phyloP scores from a whole-genome alignment of 176 grass and related monocot genomes.

The Microstegium vimineum region DNA sequence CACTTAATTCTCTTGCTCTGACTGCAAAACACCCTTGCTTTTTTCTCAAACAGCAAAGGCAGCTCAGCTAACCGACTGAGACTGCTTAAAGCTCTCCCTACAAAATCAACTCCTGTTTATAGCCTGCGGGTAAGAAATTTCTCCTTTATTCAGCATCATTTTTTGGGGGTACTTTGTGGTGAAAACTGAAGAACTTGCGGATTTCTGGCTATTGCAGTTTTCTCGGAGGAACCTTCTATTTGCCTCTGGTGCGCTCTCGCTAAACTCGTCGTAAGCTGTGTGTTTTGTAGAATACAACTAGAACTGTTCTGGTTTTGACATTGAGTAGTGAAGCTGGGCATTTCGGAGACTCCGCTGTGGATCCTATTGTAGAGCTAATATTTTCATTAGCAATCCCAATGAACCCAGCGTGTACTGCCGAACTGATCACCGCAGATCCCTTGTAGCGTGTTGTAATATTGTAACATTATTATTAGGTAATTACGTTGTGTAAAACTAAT shows the following conservation, averaged over 20 bases:
- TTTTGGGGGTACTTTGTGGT: neutral
- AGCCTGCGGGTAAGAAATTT: slow-evolving; percentile 58
- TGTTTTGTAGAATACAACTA: slow-evolving; percentile 14
- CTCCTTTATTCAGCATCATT: neutral
- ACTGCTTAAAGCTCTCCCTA: slow-evolving; percentile 77
- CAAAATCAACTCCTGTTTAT: slow-evolving; percentile 93
- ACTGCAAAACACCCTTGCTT: slow-evolving; percentile 1
- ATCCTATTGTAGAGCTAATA: slow-evolving; percentile 1
- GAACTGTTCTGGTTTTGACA: slow-evolving; percentile 13
- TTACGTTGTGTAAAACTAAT: slow-evolving; percentile 9
- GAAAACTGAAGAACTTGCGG: neutral
- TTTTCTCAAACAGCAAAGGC: slow-evolving; percentile 57
- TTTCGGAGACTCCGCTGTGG: neutral
- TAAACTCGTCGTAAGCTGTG: slow-evolving; percentile 18
- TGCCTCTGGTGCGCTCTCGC: slow-evolving; percentile 66
- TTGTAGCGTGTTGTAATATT: neutral
- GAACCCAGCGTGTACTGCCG: neutral
- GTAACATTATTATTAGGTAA: slow-evolving; percentile 14
- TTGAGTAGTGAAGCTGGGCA: neutral
- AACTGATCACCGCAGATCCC: neutral
- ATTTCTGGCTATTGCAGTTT: slow-evolving; percentile 52
- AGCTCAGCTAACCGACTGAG: slow-evolving; percentile 56
- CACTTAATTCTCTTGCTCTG: neutral
- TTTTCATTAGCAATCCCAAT: slow-evolving; percentile 4
- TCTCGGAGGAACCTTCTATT: slow-evolving; percentile 94